Evolutionary conservation across 805 yeast species (phyloP), one percentile per base, ranked within the genome.

Genomic region (Candida manassasensis): DNA sequence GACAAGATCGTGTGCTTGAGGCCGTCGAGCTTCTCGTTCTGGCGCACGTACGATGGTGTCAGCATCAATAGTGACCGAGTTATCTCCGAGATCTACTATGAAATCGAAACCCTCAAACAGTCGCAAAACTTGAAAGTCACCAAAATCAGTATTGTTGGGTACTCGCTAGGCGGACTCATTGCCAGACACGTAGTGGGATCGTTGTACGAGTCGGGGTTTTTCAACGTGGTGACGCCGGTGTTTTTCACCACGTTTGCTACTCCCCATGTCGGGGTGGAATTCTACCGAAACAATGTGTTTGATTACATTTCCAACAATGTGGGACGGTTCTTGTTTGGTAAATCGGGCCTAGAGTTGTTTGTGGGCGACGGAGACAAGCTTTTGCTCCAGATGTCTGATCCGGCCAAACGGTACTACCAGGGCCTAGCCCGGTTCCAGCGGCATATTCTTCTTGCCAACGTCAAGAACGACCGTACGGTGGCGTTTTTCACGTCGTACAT

Each of bases 121-220:
- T 52, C 52, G 29, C 48, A 55, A 30, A 44, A 49, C 27, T 45
- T 38, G 17, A 49, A 47, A 15, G 85, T 86, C 8, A 64, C 68
- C n/a, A 73, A 78, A 45, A 73, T 90, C 33, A 84, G 94, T 41
- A 66, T 90, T 27, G 70, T 85, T 3, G 96, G 97, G 0, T 90
- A 89, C 55, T 85, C 96, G 0, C 62, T 90, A 39, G 97, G 97
- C 15, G 97, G 97, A 0, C 59, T 89, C 22, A 77, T 90, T 21
- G 69, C 88, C 0, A 66, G 97, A 34, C 88, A 85, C 54, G 80
- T 87, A 17, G 69, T 88, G 31, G 97, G 97, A 2, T 32, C 53
- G 6, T 48, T 67, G 28, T 30, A 63, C 26, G 62, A 56, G 7
- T 36, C 64, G 45, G 52, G 49, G 1, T 61, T 66, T 36, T 67